Conservation (phyloP, 202 grass and related monocot genomes). For the Thinopyrum obtusiflorum region DNA sequence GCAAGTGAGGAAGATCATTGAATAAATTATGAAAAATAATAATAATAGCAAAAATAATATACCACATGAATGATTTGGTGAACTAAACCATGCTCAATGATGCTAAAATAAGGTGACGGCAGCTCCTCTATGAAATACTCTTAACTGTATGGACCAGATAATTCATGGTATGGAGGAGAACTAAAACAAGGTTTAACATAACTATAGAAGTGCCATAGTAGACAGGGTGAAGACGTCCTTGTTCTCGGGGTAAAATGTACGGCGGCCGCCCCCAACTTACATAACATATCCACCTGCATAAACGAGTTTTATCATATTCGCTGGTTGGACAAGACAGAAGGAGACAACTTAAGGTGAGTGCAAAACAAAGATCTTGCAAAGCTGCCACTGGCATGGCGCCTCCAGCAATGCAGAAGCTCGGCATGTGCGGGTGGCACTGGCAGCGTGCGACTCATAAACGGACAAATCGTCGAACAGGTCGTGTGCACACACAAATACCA, state of each 20-base stretch:
- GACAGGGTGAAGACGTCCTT: not conserved
- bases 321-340: not conserved
- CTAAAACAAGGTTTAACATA: not conserved
- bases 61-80: not conserved
- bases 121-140: not conserved
- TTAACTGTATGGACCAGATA: no score
- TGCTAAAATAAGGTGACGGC: not conserved
- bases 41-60: not conserved
- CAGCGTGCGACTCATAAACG: not conserved
- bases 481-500: not conserved
- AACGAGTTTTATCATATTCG: not conserved
- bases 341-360: not conserved
- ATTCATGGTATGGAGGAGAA: not conserved
- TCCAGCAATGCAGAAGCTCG: not conserved
- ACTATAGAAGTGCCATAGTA: not conserved
- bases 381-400: not conserved
- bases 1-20: not conserved
- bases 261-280: not conserved
- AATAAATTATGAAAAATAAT: not conserved
- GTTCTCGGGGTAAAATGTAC: not conserved
- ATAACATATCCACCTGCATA: not conserved
- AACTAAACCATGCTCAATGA: not conserved
- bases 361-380: no score
- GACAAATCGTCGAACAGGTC: not conserved
- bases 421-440: not conserved